Percentiles rank a stretch among this genome's conserved stretches.
Evolutionary conservation across 768 basidiomycete genomes (phyloP).

Genomic region (Tylopilus rubrobrunneus): DNA sequence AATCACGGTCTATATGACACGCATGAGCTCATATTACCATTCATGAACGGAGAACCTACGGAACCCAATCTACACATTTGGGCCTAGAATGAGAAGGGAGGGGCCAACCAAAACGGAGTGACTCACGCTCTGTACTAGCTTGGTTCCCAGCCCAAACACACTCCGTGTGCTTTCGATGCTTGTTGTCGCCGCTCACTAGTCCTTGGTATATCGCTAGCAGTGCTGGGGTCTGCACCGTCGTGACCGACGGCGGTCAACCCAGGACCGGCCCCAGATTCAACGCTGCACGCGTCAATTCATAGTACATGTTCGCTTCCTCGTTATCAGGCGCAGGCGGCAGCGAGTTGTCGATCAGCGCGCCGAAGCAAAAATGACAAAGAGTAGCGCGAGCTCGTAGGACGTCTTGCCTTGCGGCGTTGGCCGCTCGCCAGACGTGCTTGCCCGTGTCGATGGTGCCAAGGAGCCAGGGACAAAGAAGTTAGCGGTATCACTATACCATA

Average conservation of each 20-base stretch:
- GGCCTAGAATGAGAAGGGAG: slow-evolving; percentile 1
- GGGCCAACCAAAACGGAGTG: neutral
- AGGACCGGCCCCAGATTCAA: slow-evolving; percentile 64
- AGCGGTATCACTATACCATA: slow-evolving; percentile 56
- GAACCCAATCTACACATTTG: slow-evolving; percentile 51
- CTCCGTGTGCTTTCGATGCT: slow-evolving; percentile 68
- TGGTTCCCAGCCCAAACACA: slow-evolving; percentile 51
- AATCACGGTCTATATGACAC: slow-evolving; percentile 55
- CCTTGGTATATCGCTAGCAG: slow-evolving; percentile 73
- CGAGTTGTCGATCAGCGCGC: slow-evolving; percentile 52
- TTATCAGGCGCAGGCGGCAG: slow-evolving; percentile 55
- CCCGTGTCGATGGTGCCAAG: slow-evolving; percentile 18
- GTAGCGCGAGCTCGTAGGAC: slow-evolving; percentile 59
- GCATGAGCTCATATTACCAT: slow-evolving; percentile 12
- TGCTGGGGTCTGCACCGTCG: slow-evolving; percentile 63
- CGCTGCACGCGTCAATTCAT: slow-evolving; percentile 59
- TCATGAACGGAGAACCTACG: slow-evolving; percentile 41
- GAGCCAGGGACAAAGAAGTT: slow-evolving; percentile 26
- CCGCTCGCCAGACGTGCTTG: neutral
- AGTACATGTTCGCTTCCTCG: slow-evolving; percentile 49
- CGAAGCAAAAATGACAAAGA: slow-evolving; percentile 62
- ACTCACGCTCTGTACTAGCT: slow-evolving; percentile 63
- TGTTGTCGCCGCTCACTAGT: slow-evolving; percentile 61
- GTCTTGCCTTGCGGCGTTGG: slow-evolving; percentile 24
- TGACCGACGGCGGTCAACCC: slow-evolving; percentile 66